Percentiles rank a stretch among this genome's conserved stretches.
Evolutionary conservation across 2,329 filamentous ascomycete genomes (phyloP).

Genomic region (Dichotomopilus funicola): DNA sequence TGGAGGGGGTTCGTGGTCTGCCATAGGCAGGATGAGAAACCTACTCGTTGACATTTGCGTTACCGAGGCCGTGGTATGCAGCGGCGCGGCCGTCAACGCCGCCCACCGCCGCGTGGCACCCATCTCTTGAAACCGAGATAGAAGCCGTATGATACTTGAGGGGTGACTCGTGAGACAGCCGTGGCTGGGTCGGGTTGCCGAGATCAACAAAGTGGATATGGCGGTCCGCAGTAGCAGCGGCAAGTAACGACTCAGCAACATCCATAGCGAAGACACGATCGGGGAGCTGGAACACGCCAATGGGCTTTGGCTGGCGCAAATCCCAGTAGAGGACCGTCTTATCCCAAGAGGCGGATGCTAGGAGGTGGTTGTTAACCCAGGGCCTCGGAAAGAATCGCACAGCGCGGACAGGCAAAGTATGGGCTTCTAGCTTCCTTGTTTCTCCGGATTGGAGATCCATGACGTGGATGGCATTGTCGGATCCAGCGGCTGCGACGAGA

Average conservation of each 20-base stretch:
- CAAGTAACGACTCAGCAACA: slow-evolving; percentile 25
- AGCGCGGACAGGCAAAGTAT: slow-evolving; percentile 29
- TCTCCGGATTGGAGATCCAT: slow-evolving; percentile 27
- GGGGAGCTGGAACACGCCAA: slow-evolving; percentile 40
- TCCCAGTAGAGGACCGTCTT: slow-evolving; percentile 53
- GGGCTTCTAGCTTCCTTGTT: slow-evolving; percentile 24
- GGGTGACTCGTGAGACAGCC: slow-evolving; percentile 19
- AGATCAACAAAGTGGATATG: slow-evolving; percentile 30
- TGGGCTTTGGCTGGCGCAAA: slow-evolving; percentile 38
- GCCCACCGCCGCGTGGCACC: slow-evolving; percentile 26
- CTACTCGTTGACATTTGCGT: slow-evolving; percentile 23
- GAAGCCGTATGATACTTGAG: slow-evolving; percentile 27
- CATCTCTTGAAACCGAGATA: slow-evolving; percentile 26
- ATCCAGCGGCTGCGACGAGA: slow-evolving; percentile 28
- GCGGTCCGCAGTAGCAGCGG: slow-evolving; percentile 28
- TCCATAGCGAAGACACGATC: slow-evolving; percentile 42
- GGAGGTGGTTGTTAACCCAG: slow-evolving; percentile 20
- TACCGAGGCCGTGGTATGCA: slow-evolving; percentile 17
- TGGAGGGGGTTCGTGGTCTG: too few relatives aligned
- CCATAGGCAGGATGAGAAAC: background rate
- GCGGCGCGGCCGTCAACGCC: slow-evolving; percentile 29
- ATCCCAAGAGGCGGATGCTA: slow-evolving; percentile 45
- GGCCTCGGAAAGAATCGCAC: slow-evolving; percentile 30
- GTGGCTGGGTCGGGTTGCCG: slow-evolving; percentile 19
- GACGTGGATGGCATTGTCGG: slow-evolving; percentile 29